Percentiles rank a stretch among this genome's conserved stretches.
phyloP scores from a whole-genome alignment of 257 asterid species.

The Solanum virginianum region DNA sequence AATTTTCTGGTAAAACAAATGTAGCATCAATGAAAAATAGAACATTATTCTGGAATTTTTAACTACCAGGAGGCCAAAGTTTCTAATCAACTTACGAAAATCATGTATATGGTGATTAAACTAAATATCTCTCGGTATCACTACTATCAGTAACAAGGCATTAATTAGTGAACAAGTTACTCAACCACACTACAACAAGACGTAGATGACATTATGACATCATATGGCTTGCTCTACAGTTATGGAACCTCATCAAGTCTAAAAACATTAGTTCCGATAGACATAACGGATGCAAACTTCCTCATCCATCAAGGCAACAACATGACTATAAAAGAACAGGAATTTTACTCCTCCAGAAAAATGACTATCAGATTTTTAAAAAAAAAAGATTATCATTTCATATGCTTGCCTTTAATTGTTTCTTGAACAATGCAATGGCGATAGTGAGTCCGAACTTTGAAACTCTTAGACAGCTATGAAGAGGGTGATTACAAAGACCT shows the following conservation, averaged over 20 bases:
- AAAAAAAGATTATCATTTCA: neutral
- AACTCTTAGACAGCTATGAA: neutral
- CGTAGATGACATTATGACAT: neutral
- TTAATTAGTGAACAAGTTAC: neutral
- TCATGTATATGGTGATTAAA: neutral
- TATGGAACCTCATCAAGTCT: neutral
- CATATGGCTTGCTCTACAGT: neutral
- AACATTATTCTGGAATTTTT: neutral
- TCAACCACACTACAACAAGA: neutral
- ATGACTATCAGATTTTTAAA: neutral
- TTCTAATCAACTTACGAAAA: neutral
- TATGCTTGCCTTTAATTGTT: neutral
- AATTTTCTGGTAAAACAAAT: constrained; percentile 60
- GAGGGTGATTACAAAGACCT: constrained; percentile 13
- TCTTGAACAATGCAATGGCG: neutral
- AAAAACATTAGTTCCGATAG: neutral
- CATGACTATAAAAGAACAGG: neutral
- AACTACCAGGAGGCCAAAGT: neutral
- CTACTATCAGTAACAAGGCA: neutral
- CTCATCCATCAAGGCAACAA: neutral
- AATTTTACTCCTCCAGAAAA: neutral
- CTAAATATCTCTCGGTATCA: neutral
- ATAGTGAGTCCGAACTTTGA: neutral
- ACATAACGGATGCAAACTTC: neutral
- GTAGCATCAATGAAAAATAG: neutral